These are phyloP conservation scores for Manihot esculenta DNA, from an alignment of 441 rosid species.

Conservation along the genomic window DNA sequence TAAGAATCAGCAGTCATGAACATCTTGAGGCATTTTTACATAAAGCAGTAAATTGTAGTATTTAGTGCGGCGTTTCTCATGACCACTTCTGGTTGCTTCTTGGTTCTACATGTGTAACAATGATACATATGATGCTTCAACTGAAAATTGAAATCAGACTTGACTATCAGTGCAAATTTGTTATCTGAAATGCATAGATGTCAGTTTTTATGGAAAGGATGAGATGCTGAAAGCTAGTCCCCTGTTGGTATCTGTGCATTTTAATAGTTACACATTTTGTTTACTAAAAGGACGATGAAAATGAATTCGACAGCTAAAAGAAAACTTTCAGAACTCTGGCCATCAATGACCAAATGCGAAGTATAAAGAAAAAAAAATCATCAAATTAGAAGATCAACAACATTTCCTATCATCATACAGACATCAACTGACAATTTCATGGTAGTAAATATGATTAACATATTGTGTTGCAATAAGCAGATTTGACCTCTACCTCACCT, in stretches of 20 bases:
- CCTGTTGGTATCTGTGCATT: not conserved
- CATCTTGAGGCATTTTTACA: not conserved
- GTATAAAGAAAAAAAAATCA: not conserved
- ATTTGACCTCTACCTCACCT: constrained; percentile 6
- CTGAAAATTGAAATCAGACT: not conserved
- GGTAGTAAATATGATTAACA: not conserved
- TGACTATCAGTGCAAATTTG: not conserved
- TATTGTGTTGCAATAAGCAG: not conserved
- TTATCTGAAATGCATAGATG: not conserved
- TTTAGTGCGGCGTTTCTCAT: not conserved
- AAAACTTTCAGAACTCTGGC: not conserved
- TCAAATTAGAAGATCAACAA: constrained; percentile 6
- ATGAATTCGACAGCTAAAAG: not conserved
- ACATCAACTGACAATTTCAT: not conserved
- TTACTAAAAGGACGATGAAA: not conserved
- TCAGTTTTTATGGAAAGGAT: not conserved
- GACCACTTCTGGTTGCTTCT: not conserved
- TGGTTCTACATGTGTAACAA: not conserved
- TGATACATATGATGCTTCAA: not conserved
- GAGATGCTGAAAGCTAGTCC: not conserved
- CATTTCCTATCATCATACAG: not conserved
- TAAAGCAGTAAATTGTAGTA: not conserved
- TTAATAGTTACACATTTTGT: not conserved
- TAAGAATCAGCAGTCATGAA: not conserved
- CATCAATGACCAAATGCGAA: not conserved